Base-by-base conservation (phyloP, 768 basidiomycete genomes). In the Collybia mongolica region DNA sequence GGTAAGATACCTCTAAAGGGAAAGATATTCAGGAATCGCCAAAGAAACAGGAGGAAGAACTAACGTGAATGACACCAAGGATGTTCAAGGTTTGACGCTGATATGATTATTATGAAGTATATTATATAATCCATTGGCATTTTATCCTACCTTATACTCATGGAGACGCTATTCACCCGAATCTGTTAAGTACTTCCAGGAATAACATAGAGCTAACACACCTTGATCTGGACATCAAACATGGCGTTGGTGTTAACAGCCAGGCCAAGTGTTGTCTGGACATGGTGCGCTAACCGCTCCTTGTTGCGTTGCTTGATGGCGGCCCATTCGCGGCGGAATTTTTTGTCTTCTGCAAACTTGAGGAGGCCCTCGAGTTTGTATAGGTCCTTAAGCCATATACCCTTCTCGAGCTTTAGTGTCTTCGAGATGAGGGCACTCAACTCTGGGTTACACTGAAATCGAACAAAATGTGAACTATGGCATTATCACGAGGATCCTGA, bases 81-180 rank as follows among this genome's bases (percentile, higher is more conserved):
- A 97, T 93, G 69, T 98, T 98, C 64, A 98, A 74, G 1, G 87
- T 90, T 78, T 99, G 96, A 49, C 97, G 88, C 83, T 92, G 11
- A 3, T 32, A 3, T 12, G 7, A 9, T 66, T 18, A 6, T 22
- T 48, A 26, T 23, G 23, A 35, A 12, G n/a, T 14, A 17, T 5
- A 24, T 48, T 40, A 48, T 32, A 32, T 32, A 32, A 32, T 9
- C 32, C 3, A 12, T 40, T 7, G 9, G 3, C 23, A 39, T 3
- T 17, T 39, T 9, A 17, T 1, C 32, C 62, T 44, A 82, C 84
- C 80, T 93, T 93, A 62, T 90, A 96, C 71, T 97, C 93, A 56
- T 98, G 95, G 54, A 96, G 71, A 59, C 96, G 83, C 87, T 93
- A 51, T 55, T n/a, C 12, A 23, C 17, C 8, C 12, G 38, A 36